Base-by-base conservation (phyloP, 177 flowering plant genomes). In the Vitis hybrid region DNA sequence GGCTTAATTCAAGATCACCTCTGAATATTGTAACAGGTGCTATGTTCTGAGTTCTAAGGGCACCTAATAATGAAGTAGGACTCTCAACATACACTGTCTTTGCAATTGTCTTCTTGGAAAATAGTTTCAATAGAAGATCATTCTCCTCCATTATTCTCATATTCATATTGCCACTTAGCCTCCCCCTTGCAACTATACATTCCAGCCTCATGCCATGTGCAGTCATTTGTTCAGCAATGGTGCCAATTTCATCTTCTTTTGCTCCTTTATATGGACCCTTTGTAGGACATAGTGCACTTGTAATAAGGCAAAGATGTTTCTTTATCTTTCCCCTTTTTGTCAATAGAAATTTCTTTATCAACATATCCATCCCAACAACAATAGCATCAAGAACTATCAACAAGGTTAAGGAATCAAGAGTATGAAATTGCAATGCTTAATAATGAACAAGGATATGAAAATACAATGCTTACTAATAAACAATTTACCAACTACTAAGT, bases 301-400 rank as follows among this genome's bases (percentile, higher is more conserved):
- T 93, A 52, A 95, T 77, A 22, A 95, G 92, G 77, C 97, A 91
- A 15, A 95, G 79, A 48, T 90, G 96, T 76, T 93, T 91, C 83
- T 90, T 39, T 39, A 39, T 39, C 45, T 90, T 95, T 63, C 97
- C 97, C 81, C 90, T 95, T 79, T 83, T 71, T 54, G 93, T 86
- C 15, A 68, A 71, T 68, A 88, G 88, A 82, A 78, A 93, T 76
- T 93, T 95, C 79, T 93, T 95, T 69, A 95, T 89, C 77, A 95
- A 76, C 89, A 91, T 84, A 81, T 93, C 99, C 94, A 95, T 86
- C 59, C 94, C 99, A 68, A 93, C 97, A 70, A 93, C 88, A 77
- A 95, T 82, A 59, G 92, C 99, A 86, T 95, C 99, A 70, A 95
- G 82, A 87, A 87, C 99, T 94, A 79, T 19, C 50, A 65, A 50